A percentile compares a stretch with the other conserved stretches of the same genome.
These are phyloP conservation scores for Arachis hypogaea DNA, from an alignment of 306 rosid genomes.

Conservation along the genomic window DNA sequence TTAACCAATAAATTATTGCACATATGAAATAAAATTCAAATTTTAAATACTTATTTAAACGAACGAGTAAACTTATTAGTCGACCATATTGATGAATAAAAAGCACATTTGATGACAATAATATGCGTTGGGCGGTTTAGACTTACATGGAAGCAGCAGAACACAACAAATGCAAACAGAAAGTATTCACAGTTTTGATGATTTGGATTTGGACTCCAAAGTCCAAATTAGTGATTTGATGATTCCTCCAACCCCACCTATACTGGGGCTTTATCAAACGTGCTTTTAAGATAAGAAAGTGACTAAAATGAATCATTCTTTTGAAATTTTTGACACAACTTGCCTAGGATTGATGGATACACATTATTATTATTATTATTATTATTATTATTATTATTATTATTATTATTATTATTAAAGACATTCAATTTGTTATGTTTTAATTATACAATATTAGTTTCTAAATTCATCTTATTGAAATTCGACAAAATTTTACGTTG, in stretches of 20 bases:
- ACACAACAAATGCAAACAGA: conserved; percentile 11
- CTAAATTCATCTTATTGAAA: background rate
- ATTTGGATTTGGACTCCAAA: background rate
- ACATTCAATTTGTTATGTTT: background rate
- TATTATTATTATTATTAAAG: too few species aligned
- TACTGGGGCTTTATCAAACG: conserved; percentile 28
- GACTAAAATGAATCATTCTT: conserved; percentile 36
- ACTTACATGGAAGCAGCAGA: conserved; percentile 16
- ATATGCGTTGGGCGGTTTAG: conserved; percentile 11
- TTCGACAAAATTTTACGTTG: too few species aligned
- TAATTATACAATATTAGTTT: background rate
- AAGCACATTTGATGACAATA: background rate
- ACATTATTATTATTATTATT: background rate
- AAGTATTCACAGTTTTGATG: conserved; percentile 29
- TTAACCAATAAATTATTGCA: too few species aligned
- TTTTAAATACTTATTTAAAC: too few species aligned
- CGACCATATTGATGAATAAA: too few species aligned
- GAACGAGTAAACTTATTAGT: too few species aligned
- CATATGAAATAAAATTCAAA: too few species aligned
- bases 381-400: too few species aligned
- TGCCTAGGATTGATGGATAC: conserved; percentile 16
- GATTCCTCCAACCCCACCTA: conserved; percentile 29
- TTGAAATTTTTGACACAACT: conserved; percentile 32
- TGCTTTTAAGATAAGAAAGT: conserved; percentile 43
- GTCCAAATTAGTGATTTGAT: background rate